phyloP scores from a whole-genome alignment of 495 filamentous ascomycete species.

The Recurvomyces mirabilis region DNA sequence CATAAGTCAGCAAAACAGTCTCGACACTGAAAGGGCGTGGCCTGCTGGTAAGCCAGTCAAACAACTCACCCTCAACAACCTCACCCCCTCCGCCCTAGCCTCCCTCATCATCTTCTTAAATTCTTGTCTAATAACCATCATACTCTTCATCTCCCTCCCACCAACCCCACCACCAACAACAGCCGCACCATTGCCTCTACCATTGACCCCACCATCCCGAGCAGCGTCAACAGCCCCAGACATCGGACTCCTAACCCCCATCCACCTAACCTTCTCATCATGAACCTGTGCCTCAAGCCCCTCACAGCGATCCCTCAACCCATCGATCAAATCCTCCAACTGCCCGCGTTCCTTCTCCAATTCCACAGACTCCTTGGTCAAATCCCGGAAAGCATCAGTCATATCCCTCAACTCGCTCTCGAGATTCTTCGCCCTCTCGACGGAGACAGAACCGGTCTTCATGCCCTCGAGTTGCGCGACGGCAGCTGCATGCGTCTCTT shows the following conservation, averaged over 20 bases:
- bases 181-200: constrained; percentile 16
- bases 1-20: constrained; percentile 8
- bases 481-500: neutral
- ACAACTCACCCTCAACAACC: constrained; percentile 52
- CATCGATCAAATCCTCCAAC: constrained; percentile 63
- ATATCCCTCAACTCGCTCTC: constrained; percentile 74
- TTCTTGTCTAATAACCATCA: constrained; percentile 63
- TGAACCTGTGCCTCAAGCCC: constrained; percentile 53
- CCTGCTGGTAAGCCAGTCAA: neutral
- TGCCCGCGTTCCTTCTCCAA: constrained; percentile 75
- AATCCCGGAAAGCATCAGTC: constrained; percentile 71
- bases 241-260: constrained; percentile 53
- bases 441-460: neutral
- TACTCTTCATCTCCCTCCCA: constrained; percentile 48
- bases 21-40: neutral
- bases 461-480: neutral
- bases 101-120: constrained; percentile 90
- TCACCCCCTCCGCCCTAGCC: constrained; percentile 59
- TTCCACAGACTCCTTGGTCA: constrained; percentile 76
- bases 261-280: constrained; percentile 61
- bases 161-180: constrained; percentile 3
- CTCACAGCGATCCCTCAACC: constrained; percentile 57
- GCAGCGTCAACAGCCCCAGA: constrained; percentile 29
- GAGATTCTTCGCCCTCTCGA: constrained; percentile 45
- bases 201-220: constrained; percentile 13